Evolutionary conservation across 1,284 basidiomycete species (phyloP), one percentile per base, ranked within the genome.

Genomic region (Rhizoctonia solani): DNA sequence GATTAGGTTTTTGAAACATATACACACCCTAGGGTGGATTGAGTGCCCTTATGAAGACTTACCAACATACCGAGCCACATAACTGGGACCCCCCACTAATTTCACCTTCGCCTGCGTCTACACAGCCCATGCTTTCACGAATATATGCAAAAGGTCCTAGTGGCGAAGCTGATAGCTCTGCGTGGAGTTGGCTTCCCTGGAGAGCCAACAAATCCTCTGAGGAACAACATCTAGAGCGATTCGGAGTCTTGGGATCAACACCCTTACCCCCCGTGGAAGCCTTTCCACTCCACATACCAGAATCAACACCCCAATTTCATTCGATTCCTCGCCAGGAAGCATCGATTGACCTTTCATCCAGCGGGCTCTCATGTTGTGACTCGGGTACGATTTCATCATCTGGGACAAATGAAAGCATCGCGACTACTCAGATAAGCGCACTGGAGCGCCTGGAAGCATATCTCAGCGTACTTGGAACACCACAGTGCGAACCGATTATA

Each of bases 381-480:
- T 46, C 44, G 16, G 29, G 32, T 19, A 49, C 58, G 19, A 30
- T 34, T 3, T 32, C 44, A 19, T 50, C 58, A 37, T 34, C 42
- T 30, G 46, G 37, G 16, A 52, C 49, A 52, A 19, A 29, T 19
- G 14, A 11, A 30, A 61, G 58, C 29, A 34, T 61, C 13, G 16
- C 6, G 29, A n/a, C n/a, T n/a, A 46, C 44, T 21, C 21, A 29
- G 4, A 32, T 61, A 23, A 39, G 30, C 30, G 58, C 58, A 9
- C 21, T 50, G 46, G 58, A 50, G 11, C 58, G 58, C 5, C 32
- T 61, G 6, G 58, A 61, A 27, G 58, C 58, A 9, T 61, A 61
- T 23, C 44, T 61, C n/a, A 61, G 58, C 32, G 58, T 61, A 19
- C 27, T 61, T 37, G 58, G 58, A 3, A 61, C 46, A 16, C 58